Conservation (phyloP, 23 red algal species). For the Gracilaria gracilis region DNA sequence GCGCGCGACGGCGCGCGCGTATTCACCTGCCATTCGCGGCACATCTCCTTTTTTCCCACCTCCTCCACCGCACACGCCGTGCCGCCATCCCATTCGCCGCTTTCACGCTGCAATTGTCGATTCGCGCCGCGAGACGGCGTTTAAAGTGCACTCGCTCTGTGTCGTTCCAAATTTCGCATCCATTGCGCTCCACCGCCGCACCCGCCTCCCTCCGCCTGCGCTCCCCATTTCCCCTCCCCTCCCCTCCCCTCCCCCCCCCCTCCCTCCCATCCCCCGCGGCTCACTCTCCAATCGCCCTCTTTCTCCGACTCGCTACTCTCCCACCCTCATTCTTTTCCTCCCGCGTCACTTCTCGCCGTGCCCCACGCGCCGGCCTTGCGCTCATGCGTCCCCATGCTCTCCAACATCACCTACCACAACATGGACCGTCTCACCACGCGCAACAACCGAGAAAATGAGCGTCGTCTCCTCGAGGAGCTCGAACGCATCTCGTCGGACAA, state of each 20-base stretch:
- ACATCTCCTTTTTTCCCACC: not conserved
- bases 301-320: not conserved
- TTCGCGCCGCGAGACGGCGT: not conserved
- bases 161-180: not conserved
- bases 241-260: not conserved
- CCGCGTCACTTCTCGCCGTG: not conserved
- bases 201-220: not conserved
- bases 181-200: not conserved
- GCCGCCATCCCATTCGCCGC: not conserved
- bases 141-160: not conserved
- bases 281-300: too few relatives aligned
- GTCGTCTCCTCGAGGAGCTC: slow-evolving; percentile 18
- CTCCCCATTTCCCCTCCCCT: not conserved
- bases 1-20: not conserved
- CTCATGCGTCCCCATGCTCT: slow-evolving; percentile 17
- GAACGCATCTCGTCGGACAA: slow-evolving; percentile 36
- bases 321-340: not conserved
- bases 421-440: slow-evolving; percentile 19
- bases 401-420: slow-evolving; percentile 3
- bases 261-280: not conserved
- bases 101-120: not conserved
- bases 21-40: not conserved
- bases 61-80: not conserved
- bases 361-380: not conserved
- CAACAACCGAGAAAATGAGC: slow-evolving; percentile 31